Evolutionary conservation across 371 early-diverging fungal species (phyloP), one percentile per base, ranked within the genome.

Genomic region (Mortierella polycephala): DNA sequence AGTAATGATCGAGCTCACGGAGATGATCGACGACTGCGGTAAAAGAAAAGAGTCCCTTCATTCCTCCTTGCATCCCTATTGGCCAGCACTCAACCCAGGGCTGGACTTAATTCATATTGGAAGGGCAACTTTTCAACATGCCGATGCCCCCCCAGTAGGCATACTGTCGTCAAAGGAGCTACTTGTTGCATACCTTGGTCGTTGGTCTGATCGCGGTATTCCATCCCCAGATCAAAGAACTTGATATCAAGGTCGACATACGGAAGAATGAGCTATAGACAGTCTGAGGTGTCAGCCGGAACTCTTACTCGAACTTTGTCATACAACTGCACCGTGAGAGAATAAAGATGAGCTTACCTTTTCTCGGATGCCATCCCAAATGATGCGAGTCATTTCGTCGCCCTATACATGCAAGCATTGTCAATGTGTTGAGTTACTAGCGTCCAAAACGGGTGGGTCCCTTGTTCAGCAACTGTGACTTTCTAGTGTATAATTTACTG

Each of bases 321-420:
- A 18, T 53, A 18, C 61, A 39, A 59, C 49, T 18, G 66, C 58
- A 13, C 7, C 18, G 30, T 40, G 7, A 16, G 47, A 45, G 51
- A n/a, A 21, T 18, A 13, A 51, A 18, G 51, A 51, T 16, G 16
- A 16, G 20, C 20, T n/a, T 75, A 86, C 85, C 85, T 95, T 91
- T 70, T 96, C 95, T 85, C 95, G 93, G 86, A 96, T 96, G 82
- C 88, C 86, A 75, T 93, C 88, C 96, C 96, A 96, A 85, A 97
- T 95, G 84, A 97, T 96, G 77, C 97, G 87, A 55, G 97, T 96
- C 97, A 96, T 96, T 82, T 97, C 97, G 84, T 97, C 97, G 69
- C 97, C 97, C 80, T 79, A 23, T 12, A 52, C 16, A 13, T 41
- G 45, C 20, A 23, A n/a, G 21, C 56, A 57, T 51, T 18, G 16